Conservation (phyloP, 192 early-diverging fungal genomes). For the Mortierella alpina region DNA sequence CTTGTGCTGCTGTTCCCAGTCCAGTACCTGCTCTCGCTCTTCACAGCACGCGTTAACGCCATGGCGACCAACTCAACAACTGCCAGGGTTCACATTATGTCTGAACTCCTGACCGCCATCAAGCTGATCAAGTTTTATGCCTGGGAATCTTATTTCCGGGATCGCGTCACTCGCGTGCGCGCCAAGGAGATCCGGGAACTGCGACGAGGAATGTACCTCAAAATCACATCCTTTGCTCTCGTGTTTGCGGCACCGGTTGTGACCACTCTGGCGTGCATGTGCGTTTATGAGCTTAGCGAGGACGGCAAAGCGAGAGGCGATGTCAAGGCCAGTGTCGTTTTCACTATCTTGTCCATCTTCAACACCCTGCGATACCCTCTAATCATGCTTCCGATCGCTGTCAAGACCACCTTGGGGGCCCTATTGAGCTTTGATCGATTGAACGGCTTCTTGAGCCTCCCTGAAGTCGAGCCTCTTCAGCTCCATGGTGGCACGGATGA, state of each 20-base stretch:
- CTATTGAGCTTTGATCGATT: conserved; percentile 66
- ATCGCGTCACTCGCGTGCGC: conserved; percentile 68
- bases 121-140: conserved; percentile 84
- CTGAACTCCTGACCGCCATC: conserved; percentile 78
- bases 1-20: conserved; percentile 65
- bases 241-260: conserved; percentile 75
- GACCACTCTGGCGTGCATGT: conserved; percentile 50
- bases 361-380: conserved; percentile 79
- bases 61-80: conserved; percentile 68
- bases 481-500: conserved; percentile 13
- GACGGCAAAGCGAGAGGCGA: conserved; percentile 43
- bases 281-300: conserved; percentile 56
- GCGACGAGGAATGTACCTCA: conserved; percentile 61
- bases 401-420: conserved; percentile 67
- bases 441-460: conserved; percentile 67
- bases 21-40: conserved; percentile 67
- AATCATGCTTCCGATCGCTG: conserved; percentile 71
- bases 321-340: conserved; percentile 64
- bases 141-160: conserved; percentile 76
- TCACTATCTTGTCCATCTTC: conserved; percentile 73
- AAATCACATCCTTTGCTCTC: conserved; percentile 66
- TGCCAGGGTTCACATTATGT: conserved; percentile 76
- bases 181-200: conserved; percentile 66
- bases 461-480: conserved; percentile 67
- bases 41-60: conserved; percentile 60